Evolutionary conservation across 2,329 filamentous ascomycete species (phyloP).

Genomic region (Domatiomyces catenatus): DNA sequence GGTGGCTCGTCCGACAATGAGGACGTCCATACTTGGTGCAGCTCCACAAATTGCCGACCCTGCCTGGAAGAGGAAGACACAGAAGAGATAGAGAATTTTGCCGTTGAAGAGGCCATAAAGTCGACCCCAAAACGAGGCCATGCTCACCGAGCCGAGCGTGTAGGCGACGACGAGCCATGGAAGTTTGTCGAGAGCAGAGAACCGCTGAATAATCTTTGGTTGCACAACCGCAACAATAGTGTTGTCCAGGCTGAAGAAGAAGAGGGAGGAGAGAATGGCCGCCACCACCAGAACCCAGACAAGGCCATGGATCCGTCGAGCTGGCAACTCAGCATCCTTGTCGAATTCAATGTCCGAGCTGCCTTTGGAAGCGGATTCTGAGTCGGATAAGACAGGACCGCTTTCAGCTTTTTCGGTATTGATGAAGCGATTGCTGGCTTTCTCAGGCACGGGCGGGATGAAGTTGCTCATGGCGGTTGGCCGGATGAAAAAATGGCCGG

Average conservation of each 20-base stretch:
- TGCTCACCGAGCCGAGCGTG: constrained; percentile 27
- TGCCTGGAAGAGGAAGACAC: constrained; percentile 20
- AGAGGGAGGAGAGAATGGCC: constrained; percentile 9
- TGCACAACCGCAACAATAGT: constrained; percentile 38
- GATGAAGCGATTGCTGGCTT: too few species aligned
- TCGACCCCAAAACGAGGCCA: constrained; percentile 26
- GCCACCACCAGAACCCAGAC: constrained; percentile 1
- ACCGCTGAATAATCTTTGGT: constrained; percentile 26
- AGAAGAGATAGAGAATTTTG: constrained; percentile 28
- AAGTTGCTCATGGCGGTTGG: too few species aligned
- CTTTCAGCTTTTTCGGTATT: too few species aligned
- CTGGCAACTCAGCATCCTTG: neutral
- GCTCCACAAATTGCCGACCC: constrained; percentile 29
- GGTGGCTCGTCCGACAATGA: constrained; percentile 31
- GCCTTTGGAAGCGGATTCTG: neutral
- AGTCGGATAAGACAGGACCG: too few species aligned
- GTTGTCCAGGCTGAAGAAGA: constrained; percentile 26
- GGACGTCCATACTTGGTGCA: constrained; percentile 29
- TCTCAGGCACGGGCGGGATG: too few species aligned
- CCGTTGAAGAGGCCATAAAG: constrained; percentile 30
- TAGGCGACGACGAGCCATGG: constrained; percentile 31
- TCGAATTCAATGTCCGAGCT: neutral
- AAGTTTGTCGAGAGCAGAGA: constrained; percentile 26
- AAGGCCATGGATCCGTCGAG: neutral
- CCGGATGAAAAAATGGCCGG: too few species aligned